Evolutionary conservation across 2,329 filamentous ascomycete genomes (phyloP).

Genomic region (Aspergillus luchuensis): DNA sequence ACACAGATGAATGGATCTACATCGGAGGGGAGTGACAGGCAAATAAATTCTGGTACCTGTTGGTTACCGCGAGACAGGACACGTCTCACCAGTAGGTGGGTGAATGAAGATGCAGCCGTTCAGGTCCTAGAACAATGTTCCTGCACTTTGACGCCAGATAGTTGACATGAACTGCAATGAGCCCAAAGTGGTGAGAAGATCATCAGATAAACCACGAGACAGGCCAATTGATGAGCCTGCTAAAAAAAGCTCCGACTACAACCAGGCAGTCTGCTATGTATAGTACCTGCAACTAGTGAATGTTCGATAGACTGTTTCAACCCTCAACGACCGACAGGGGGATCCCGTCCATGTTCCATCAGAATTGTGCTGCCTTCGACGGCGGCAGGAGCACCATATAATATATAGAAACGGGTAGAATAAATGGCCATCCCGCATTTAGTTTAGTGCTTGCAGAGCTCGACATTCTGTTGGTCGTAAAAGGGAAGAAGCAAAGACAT

Average conservation of each 20-base stretch:
- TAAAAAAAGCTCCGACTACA: not conserved
- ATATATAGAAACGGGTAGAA: not conserved
- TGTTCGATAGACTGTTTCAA: not conserved
- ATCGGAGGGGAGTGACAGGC: not conserved
- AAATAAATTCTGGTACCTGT: not conserved
- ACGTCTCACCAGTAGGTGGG: not conserved
- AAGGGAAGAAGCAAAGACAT: not conserved
- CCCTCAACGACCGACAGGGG: not conserved
- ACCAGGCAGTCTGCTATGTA: not conserved
- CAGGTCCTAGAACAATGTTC: no score
- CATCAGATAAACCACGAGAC: not conserved
- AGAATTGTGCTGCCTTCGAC: slow-evolving; percentile 1
- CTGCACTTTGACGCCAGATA: no score
- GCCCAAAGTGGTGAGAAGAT: not conserved
- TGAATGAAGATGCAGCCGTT: not conserved
- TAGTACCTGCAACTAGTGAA: not conserved
- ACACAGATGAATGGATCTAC: not conserved
- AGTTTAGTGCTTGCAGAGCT: not conserved
- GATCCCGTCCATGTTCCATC: not conserved
- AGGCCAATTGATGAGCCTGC: not conserved
- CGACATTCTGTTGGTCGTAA: not conserved
- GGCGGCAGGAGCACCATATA: not conserved
- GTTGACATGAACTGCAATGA: not conserved
- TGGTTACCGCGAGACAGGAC: not conserved
- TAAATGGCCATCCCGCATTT: not conserved